Base-by-base conservation (phyloP, 176 grass and related monocot genomes). In the Musa troglodytarum region DNA sequence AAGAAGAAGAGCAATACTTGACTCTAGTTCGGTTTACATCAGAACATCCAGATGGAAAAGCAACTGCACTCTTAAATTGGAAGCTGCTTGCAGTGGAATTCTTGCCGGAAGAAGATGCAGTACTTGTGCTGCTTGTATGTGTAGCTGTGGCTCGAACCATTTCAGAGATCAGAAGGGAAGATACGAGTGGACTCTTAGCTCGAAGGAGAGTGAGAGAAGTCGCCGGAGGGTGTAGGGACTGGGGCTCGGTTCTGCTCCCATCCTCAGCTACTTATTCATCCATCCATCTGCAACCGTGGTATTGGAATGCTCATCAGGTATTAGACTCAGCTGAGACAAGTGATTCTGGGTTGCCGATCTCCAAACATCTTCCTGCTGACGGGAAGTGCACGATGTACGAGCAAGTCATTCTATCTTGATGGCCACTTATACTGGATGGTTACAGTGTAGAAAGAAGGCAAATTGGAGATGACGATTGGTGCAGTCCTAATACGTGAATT, bases 21-120 rank as follows among this genome's bases (percentile, higher is more conserved):
- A 98, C 90, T 7, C 86, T 98, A 55, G 76, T 93, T 49, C 86
- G 88, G 8, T 76, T 65, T 21, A 86, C 80, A 71, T 57, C 76
- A 54, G 82, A 93, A 65, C 78, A 84, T 84, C 83, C 79, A 75
- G 84, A 81, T 61, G 94, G 81, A 53, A 93, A 74, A 73, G 90
- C 94, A 67, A 98, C 84, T 2, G 54, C 77, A 62, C 85, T 98
- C 43, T 66, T 98, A 68, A 98, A 97, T 67, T 87, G 86, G 81
- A 97, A 91, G 82, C 54, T 93, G 53, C 75, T 93, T 54, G 90
- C 86, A 49, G 76, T 93, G 13, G 90, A 98, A 64, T 98, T 98
- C 73, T 87, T 71, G 75, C 90, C 86, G 51, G 75, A 87, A 85
- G 94, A 98, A 80, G 88, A 98, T 80, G 87, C 90, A 43, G 80